phyloP scores from a whole-genome alignment of 1,284 basidiomycete genomes.

The Sanghuangporus sanghuang region DNA sequence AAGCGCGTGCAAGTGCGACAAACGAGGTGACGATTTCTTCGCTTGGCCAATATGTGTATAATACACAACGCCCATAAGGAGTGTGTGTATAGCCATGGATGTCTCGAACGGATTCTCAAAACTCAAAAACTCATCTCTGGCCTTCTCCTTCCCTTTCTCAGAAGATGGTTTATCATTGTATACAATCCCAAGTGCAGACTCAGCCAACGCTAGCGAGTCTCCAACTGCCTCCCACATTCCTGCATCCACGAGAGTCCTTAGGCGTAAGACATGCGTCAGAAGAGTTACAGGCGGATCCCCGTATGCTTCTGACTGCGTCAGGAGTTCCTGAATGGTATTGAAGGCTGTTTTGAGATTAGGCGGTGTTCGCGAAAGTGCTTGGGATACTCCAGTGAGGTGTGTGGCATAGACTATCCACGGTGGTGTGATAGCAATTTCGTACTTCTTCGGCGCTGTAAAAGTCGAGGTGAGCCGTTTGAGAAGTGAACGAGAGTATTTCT shows the following conservation, averaged over 20 bases:
- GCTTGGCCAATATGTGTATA: slow-evolving; percentile 51
- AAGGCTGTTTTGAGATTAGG: slow-evolving; percentile 39
- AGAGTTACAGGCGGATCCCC: slow-evolving; percentile 40
- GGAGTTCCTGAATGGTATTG: slow-evolving; percentile 37
- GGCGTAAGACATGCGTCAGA: slow-evolving; percentile 44
- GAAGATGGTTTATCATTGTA: slow-evolving; percentile 24
- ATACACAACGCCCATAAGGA: slow-evolving; percentile 54
- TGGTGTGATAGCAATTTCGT: slow-evolving; percentile 30
- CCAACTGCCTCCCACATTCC: slow-evolving; percentile 47
- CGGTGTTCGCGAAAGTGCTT: slow-evolving; percentile 28
- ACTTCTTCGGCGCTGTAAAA: slow-evolving; percentile 28
- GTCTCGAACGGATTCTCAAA: slow-evolving; percentile 38
- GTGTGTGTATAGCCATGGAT: slow-evolving; percentile 43
- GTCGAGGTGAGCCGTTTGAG: slow-evolving; percentile 50
- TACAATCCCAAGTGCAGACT: slow-evolving; percentile 39
- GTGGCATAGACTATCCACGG: slow-evolving; percentile 48
- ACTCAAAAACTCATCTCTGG: slow-evolving; percentile 26
- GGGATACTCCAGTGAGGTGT: slow-evolving; percentile 48
- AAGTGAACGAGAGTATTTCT: slow-evolving; percentile 51
- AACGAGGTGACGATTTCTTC: slow-evolving; percentile 37
- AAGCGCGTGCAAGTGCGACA: slow-evolving; percentile 54
- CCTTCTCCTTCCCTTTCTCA: slow-evolving; percentile 17
- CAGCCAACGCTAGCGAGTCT: slow-evolving; percentile 39
- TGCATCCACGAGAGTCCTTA: slow-evolving; percentile 46
- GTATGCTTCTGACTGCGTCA: slow-evolving; percentile 33